A percentile compares a stretch with the other conserved stretches of the same genome.
These are phyloP conservation scores for Monosporascus sp. DNA, from an alignment of 2,329 filamentous ascomycete genomes.

Conservation along the genomic window DNA sequence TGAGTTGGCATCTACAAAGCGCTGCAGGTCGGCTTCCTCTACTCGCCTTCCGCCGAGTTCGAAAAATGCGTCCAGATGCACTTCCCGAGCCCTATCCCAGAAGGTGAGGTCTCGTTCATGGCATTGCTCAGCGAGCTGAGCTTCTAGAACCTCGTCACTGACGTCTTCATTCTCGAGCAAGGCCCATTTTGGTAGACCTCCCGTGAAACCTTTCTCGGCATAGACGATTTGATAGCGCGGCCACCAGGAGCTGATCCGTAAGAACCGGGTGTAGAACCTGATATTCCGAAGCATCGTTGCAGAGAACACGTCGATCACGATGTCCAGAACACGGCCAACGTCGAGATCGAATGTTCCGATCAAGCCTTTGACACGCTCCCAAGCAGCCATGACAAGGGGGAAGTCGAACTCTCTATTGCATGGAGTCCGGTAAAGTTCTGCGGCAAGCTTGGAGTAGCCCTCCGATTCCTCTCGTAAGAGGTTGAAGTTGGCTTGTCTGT, in stretches of 20 bases:
- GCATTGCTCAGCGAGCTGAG: slow-evolving; percentile 49
- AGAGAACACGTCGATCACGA: slow-evolving; percentile 91
- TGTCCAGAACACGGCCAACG: slow-evolving; percentile 88
- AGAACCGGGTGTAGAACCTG: slow-evolving; percentile 88
- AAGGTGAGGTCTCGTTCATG: slow-evolving; percentile 67
- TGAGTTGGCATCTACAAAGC: slow-evolving; percentile 41
- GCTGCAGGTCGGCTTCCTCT: slow-evolving; percentile 51
- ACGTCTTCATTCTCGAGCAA: slow-evolving; percentile 53
- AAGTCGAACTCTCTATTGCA: slow-evolving; percentile 62
- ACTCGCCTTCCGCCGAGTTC: slow-evolving; percentile 73
- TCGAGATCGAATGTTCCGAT: slow-evolving; percentile 97
- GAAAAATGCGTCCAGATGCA: slow-evolving; percentile 81
- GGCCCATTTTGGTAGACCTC: slow-evolving; percentile 81
- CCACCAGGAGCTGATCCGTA: slow-evolving; percentile 96
- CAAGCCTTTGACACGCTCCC: slow-evolving; percentile 86
- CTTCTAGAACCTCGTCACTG: slow-evolving; percentile 63
- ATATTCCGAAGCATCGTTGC: slow-evolving; percentile 89
- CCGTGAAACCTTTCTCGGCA: slow-evolving; percentile 41
- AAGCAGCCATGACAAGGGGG: slow-evolving; percentile 76
- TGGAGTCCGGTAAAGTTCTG: slow-evolving; percentile 82
- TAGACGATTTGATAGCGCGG: slow-evolving; percentile 56
- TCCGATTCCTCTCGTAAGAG: slow-evolving; percentile 91
- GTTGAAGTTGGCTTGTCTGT: slow-evolving; percentile 96
- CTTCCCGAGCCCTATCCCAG: slow-evolving; percentile 71
- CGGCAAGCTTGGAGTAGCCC: slow-evolving; percentile 93